These are phyloP conservation scores for Middelhovenomyces tepae DNA, from an alignment of 805 yeast species.

Conservation along the genomic window DNA sequence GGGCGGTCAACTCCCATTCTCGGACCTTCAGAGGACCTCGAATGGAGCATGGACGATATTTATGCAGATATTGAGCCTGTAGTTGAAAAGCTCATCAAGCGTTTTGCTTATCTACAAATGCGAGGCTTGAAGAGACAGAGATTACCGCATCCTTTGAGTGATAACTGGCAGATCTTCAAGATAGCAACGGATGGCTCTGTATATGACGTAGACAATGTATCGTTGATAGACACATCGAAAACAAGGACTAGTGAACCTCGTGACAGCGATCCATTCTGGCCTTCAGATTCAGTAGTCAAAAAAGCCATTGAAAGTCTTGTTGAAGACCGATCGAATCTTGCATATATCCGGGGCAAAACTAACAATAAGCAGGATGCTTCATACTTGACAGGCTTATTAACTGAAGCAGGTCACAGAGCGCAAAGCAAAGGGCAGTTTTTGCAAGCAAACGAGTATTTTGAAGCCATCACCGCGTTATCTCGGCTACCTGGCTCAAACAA, in stretches of 20 bases:
- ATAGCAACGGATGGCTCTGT: slow-evolving; percentile 23
- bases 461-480: slow-evolving; percentile 12
- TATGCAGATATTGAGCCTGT: slow-evolving; percentile 27
- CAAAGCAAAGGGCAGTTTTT: slow-evolving; percentile 12
- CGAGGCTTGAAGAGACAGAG: slow-evolving; percentile 12
- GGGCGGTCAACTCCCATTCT: slow-evolving; percentile 3
- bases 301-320: slow-evolving; percentile 14
- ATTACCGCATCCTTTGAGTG: slow-evolving; percentile 19
- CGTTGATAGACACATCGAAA: slow-evolving; percentile 3
- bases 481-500: slow-evolving; percentile 8
- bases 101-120: slow-evolving; percentile 17
- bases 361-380: neutral
- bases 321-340: neutral
- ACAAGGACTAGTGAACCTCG: neutral
- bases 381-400: slow-evolving; percentile 11
- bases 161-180: slow-evolving; percentile 27
- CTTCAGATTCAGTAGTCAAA: slow-evolving; percentile 10
- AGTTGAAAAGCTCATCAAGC: slow-evolving; percentile 18
- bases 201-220: slow-evolving; percentile 20
- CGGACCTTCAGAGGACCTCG: slow-evolving; percentile 13
- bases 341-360: neutral
- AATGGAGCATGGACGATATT: slow-evolving; percentile 28
- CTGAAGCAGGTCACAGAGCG: slow-evolving; percentile 10
- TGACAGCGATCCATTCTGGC: slow-evolving; percentile 8
- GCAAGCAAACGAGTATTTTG: slow-evolving; percentile 15